Evolutionary conservation across 2,329 filamentous ascomycete genomes (phyloP).

Genomic region (Aspergillus floridensis): DNA sequence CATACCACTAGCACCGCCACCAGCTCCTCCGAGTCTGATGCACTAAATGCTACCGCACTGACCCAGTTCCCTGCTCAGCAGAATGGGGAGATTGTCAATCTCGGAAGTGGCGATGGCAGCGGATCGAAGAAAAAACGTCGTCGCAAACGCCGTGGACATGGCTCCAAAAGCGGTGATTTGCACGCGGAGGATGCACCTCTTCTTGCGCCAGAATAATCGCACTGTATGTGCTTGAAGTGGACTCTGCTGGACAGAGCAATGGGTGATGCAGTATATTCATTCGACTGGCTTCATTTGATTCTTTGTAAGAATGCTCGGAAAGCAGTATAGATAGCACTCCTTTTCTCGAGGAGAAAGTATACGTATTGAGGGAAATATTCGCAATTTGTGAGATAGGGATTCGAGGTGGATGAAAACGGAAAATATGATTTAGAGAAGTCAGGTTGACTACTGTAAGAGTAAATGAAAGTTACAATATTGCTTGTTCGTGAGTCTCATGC

Average conservation of each 20-base stretch:
- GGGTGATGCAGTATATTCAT: background rate
- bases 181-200: slow-evolving; percentile 16
- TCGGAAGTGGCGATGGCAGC: slow-evolving; percentile 10
- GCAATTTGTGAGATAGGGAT: background rate
- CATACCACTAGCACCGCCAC: slow-evolving; percentile 66
- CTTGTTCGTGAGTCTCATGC: background rate
- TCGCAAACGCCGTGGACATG: slow-evolving; percentile 19
- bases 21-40: slow-evolving; percentile 45
- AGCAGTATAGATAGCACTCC: background rate
- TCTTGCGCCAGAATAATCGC: slow-evolving; percentile 8
- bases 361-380: background rate
- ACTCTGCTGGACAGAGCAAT: slow-evolving; percentile 22
- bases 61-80: slow-evolving; percentile 14
- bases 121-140: slow-evolving; percentile 27
- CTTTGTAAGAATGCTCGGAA: background rate
- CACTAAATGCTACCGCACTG: background rate
- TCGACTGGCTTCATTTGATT: background rate
- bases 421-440: background rate
- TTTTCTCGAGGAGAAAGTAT: background rate
- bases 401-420: background rate
- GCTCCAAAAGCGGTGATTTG: slow-evolving; percentile 9
- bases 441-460: background rate
- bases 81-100: slow-evolving; percentile 13
- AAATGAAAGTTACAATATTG: background rate
- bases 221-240: background rate